phyloP scores from a whole-genome alignment of 1,284 basidiomycete species.

The Ganoderma multipileum region DNA sequence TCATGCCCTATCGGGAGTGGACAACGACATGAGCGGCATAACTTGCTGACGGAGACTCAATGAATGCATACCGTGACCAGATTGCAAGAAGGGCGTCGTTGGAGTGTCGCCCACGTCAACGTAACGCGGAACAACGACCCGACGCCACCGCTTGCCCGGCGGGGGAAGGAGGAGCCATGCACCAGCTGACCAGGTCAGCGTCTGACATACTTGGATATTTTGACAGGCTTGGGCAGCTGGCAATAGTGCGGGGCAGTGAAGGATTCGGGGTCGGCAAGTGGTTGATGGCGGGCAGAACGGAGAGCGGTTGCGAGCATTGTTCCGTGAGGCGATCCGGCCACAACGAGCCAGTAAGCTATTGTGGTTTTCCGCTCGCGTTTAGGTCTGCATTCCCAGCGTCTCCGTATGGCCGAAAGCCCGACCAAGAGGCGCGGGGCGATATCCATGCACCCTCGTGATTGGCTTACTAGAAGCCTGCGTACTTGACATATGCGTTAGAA shows the following conservation, averaged over 20 bases:
- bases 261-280: conserved; percentile 10
- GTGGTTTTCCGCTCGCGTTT: conserved; percentile 13
- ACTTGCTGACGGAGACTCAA: conserved; percentile 15
- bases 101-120: conserved; percentile 10
- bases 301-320: conserved; percentile 4
- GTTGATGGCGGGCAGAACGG: neutral
- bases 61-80: conserved; percentile 10
- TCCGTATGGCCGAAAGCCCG: conserved; percentile 18
- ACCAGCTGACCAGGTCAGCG: conserved; percentile 26
- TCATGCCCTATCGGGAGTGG: conserved; percentile 9
- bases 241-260: conserved; percentile 21
- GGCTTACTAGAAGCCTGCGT: neutral
- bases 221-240: conserved; percentile 14
- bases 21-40: conserved; percentile 3
- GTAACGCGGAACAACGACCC: conserved; percentile 22
- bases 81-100: neutral
- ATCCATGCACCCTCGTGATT: conserved; percentile 22
- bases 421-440: conserved; percentile 8
- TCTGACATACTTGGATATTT: neutral
- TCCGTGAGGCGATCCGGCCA: neutral
- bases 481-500: conserved; percentile 6
- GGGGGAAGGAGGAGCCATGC: neutral
- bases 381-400: conserved; percentile 18
- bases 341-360: conserved; percentile 13
- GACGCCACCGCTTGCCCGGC: conserved; percentile 17